Evolutionary conservation across 495 filamentous ascomycete genomes (phyloP).

Genomic region (Penicillium herquei): DNA sequence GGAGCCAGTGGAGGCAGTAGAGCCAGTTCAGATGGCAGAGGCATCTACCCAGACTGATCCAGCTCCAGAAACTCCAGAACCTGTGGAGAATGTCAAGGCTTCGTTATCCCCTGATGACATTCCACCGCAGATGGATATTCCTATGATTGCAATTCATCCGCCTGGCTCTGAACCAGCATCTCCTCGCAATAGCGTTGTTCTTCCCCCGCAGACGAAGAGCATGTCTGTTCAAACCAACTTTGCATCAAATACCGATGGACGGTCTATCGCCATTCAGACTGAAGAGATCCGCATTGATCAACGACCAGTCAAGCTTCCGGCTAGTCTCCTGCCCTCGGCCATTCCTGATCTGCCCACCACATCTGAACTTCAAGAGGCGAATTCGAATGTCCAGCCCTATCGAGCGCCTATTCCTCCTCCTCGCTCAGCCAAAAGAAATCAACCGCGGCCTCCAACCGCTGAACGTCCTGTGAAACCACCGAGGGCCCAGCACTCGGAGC

Average conservation of each 20-base stretch:
- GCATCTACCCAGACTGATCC: slow-evolving; percentile 71
- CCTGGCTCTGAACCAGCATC: slow-evolving; percentile 64
- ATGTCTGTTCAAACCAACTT: slow-evolving; percentile 53
- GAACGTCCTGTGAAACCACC: slow-evolving; percentile 19
- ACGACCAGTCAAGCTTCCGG: slow-evolving; percentile 68
- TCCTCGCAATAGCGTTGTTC: slow-evolving; percentile 55
- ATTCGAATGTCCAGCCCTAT: slow-evolving; percentile 27
- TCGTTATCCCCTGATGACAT: slow-evolving; percentile 20
- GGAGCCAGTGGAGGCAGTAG: not conserved
- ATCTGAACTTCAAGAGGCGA: slow-evolving; percentile 14
- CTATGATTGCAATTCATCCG: slow-evolving; percentile 65
- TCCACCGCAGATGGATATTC: slow-evolving; percentile 43
- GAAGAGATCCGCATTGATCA: slow-evolving; percentile 80
- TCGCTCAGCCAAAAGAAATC: slow-evolving; percentile 27
- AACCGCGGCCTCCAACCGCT: slow-evolving; percentile 9
- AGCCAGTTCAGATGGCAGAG: slow-evolving; percentile 43
- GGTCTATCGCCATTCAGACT: slow-evolving; percentile 72
- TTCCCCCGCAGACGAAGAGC: slow-evolving; percentile 65
- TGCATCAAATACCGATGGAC: slow-evolving; percentile 30
- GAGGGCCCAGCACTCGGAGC: slow-evolving; percentile 33
- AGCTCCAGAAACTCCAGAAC: slow-evolving; percentile 2
- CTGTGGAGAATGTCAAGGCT: slow-evolving; percentile 10
- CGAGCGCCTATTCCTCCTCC: slow-evolving; percentile 36
- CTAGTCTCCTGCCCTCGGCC: slow-evolving; percentile 73
- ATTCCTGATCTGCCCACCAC: slow-evolving; percentile 39